These are phyloP conservation scores for Tuber aestivum DNA, from an alignment of 495 filamentous ascomycete genomes.

Conservation along the genomic window DNA sequence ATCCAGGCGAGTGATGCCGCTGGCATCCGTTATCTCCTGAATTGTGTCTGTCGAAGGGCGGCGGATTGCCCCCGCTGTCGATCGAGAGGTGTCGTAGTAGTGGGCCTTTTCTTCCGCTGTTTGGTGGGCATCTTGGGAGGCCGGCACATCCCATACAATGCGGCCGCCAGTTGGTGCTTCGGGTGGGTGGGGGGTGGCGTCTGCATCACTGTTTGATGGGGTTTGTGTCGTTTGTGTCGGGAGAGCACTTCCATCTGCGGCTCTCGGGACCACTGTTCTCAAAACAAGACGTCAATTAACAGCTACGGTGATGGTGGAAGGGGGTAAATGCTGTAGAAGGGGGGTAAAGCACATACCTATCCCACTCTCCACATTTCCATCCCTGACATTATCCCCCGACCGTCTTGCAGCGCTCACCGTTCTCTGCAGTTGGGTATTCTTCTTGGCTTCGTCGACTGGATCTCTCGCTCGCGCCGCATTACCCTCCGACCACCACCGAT, in stretches of 20 bases:
- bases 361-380: constrained; percentile 14
- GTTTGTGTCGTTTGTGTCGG: constrained; percentile 2
- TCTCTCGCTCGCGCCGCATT: background rate
- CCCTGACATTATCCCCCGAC: constrained; percentile 12
- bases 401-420: constrained; percentile 22
- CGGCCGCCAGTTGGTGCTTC: constrained; percentile 17
- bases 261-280: constrained; percentile 11
- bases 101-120: constrained; percentile 21
- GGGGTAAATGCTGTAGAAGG: background rate
- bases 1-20: constrained; percentile 52
- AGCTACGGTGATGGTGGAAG: background rate
- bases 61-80: constrained; percentile 6
- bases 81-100: constrained; percentile 18
- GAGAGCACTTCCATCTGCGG: constrained; percentile 4
- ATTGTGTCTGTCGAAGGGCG: constrained; percentile 48
- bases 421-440: constrained; percentile 22
- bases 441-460: constrained; percentile 26
- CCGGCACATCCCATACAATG: constrained; percentile 28
- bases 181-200: background rate
- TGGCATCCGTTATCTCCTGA: constrained; percentile 49
- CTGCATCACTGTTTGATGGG: background rate
- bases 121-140: constrained; percentile 7
- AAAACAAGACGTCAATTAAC: background rate
- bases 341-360: constrained; percentile 7
- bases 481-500: background rate